Evolutionary conservation across 176 grass and related monocot genomes (phyloP), one percentile per base, ranked within the genome.

Genomic region (Elymus sibiricus): DNA sequence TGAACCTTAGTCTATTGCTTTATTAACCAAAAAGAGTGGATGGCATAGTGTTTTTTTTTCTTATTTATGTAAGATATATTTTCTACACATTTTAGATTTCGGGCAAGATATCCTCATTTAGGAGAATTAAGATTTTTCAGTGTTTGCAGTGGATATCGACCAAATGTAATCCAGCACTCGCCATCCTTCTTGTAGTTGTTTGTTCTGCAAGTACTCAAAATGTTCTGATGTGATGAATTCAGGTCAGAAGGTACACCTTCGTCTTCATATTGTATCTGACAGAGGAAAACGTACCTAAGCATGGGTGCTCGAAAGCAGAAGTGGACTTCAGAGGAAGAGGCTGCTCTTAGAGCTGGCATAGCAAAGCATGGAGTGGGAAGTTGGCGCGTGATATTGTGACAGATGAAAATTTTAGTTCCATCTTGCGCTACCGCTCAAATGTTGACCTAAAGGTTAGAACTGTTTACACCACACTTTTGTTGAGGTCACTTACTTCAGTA

Each of bases 301-400:
- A 97, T 94, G 95, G 95, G 92, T 40, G 88, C 70, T 53, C 92
- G 90, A 17, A 97, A 94, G 72, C 92, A 93, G 76, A 94, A 85
- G 82, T 97, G 95, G 92, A 94, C 89, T 29, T 34, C 86, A 11
- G 89, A 90, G 49, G 95, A 97, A 88, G 88, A 93, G 79, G 71
- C 89, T 63, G 88, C 92, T 80, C 89, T 97, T 74, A 94, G 90
- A 91, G 90, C 95, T 86, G 95, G 95, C 86, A 83, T 97, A 82
- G 86, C 68, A 85, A 97, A 85, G 84, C 86, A 97, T 77, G 95
- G 95, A 72, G 85, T 85, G 85, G 92, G 95, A 32, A 97, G 94
- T 84, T 97, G 95, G 92, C 90, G 86, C 55, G 84, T 83, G 46
- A 94, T 94, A 83, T 83, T 94, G 82, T 94, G 82, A 94, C 85